A percentile compares a stretch with the other conserved stretches of the same genome.
phyloP scores from a whole-genome alignment of 2,329 filamentous ascomycete species.

The Fusarium acutatum region DNA sequence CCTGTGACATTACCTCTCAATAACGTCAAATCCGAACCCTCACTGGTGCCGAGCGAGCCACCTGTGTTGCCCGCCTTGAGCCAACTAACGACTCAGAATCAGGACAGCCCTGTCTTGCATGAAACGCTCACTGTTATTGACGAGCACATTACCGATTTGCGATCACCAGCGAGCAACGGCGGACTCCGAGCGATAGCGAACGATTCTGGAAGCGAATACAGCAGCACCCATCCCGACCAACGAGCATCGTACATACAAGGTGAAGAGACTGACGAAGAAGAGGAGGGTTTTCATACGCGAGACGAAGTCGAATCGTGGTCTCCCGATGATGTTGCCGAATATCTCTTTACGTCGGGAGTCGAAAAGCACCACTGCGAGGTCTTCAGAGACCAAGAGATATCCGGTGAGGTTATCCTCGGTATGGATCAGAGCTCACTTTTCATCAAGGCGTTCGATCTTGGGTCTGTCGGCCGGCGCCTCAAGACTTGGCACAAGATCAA shows the following conservation, averaged over 20 bases:
- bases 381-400: constrained; percentile 95
- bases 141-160: constrained; percentile 92
- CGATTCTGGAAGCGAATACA: constrained; percentile 92
- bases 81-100: constrained; percentile 54
- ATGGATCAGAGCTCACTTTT: constrained; percentile 97
- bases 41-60: constrained; percentile 39
- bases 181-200: constrained; percentile 63
- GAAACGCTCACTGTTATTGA: constrained; percentile 96
- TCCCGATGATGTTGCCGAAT: constrained; percentile 84
- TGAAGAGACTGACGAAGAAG: constrained; percentile 95
- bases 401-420: constrained; percentile 88
- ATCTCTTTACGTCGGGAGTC: constrained; percentile 84
- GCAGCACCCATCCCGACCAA: constrained; percentile 78
- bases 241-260: constrained; percentile 92
- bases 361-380: constrained; percentile 92
- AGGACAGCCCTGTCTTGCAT: constrained; percentile 80
- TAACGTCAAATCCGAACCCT: constrained; percentile 48
- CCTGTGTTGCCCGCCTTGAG: constrained; percentile 40
- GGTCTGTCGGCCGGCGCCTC: constrained; percentile 85
- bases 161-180: constrained; percentile 62
- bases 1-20: constrained; percentile 57
- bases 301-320: constrained; percentile 83
- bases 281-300: constrained; percentile 73
- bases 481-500: constrained; percentile 99
- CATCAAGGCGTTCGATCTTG: constrained; percentile 93